Evolutionary conservation across 257 asterid species (phyloP).

Genomic region (Gentiana dahurica): DNA sequence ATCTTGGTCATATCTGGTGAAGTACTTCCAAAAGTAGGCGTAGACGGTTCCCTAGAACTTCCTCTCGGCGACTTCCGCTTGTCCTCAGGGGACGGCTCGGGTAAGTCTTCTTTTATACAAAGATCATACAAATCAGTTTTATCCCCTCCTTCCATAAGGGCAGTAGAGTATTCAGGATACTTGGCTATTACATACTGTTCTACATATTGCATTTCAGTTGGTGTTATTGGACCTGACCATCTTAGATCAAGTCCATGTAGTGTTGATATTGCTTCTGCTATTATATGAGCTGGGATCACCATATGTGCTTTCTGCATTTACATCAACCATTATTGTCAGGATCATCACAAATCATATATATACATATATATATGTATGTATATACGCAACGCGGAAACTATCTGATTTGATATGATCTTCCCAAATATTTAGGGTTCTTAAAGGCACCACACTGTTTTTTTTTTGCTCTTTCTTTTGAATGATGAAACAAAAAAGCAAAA

Average conservation of each 20-base stretch:
- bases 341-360: neutral
- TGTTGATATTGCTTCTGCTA: slow-evolving; percentile 83
- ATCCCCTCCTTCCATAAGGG: slow-evolving; percentile 65
- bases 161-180: slow-evolving; percentile 68
- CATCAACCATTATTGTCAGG: neutral
- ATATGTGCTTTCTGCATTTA: slow-evolving; percentile 49
- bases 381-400: no score
- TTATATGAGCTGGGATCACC: slow-evolving; percentile 64
- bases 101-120: slow-evolving; percentile 44
- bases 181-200: slow-evolving; percentile 67
- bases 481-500: no score
- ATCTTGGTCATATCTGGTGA: slow-evolving; percentile 38
- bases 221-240: slow-evolving; percentile 91
- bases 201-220: slow-evolving; percentile 63
- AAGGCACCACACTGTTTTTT: no score
- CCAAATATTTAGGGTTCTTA: no score
- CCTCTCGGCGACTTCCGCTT: slow-evolving; percentile 38
- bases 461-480: no score
- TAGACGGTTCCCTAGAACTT: slow-evolving; percentile 19
- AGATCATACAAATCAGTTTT: slow-evolving; percentile 59
- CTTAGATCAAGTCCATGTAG: slow-evolving; percentile 67
- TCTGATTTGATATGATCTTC: no score
- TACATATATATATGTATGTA: no score
- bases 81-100: slow-evolving; percentile 32
- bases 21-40: slow-evolving; percentile 29